A percentile compares a stretch with the other conserved stretches of the same genome.
phyloP scores from a whole-genome alignment of 73 alveolate species.

The Paramecium biaurelia region DNA sequence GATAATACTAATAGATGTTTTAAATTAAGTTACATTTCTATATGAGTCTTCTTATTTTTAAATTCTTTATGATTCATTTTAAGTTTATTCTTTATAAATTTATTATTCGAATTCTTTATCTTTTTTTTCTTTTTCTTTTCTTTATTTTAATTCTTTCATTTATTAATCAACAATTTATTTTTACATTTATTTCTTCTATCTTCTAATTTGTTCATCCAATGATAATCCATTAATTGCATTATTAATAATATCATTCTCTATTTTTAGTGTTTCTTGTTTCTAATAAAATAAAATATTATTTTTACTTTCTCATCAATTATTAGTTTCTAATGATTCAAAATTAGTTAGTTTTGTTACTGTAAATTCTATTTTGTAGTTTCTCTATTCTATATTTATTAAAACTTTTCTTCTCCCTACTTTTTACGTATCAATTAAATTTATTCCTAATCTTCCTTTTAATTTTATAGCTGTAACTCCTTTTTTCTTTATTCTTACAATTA shows the following conservation, averaged over 20 bases:
- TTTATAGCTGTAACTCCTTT: background rate
- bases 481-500: background rate
- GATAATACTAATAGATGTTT: background rate
- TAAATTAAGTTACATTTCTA: background rate
- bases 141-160: background rate
- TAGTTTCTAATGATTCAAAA: background rate
- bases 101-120: background rate
- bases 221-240: background rate
- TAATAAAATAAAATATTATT: background rate
- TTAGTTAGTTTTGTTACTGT: background rate
- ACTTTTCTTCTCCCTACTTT: background rate
- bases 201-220: background rate
- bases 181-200: background rate
- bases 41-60: background rate
- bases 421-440: background rate
- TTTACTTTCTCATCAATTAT: background rate
- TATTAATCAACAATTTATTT: background rate
- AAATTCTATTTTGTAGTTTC: background rate
- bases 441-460: background rate
- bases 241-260: background rate
- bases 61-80: background rate
- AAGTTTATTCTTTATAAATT: background rate
- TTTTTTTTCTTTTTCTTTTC: background rate
- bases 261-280: background rate
- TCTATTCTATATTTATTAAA: background rate